Conservation (phyloP, 2,329 filamentous ascomycete species). For the Didymella exigua region DNA sequence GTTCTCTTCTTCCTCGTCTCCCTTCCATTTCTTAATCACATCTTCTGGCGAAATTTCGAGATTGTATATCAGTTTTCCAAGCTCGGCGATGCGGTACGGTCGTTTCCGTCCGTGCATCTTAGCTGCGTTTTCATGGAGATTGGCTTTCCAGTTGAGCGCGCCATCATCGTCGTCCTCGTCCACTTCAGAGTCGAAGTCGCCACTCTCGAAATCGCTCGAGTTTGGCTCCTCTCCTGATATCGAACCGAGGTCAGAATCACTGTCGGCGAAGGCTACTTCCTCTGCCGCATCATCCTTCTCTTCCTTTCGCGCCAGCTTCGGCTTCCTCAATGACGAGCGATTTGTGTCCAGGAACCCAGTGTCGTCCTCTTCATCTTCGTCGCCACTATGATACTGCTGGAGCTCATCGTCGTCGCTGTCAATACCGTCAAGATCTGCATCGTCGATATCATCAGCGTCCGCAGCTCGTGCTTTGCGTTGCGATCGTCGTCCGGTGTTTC, state of each 20-base stretch:
- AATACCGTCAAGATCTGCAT: slow-evolving; percentile 55
- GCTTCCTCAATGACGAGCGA: slow-evolving; percentile 48
- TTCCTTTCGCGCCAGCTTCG: slow-evolving; percentile 37
- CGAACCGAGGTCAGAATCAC: slow-evolving; percentile 93
- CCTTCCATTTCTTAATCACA: slow-evolving; percentile 80
- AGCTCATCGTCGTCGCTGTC: slow-evolving; percentile 61
- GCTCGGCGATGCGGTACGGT: slow-evolving; percentile 77
- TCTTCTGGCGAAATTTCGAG: slow-evolving; percentile 74
- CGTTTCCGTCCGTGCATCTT: slow-evolving; percentile 71
- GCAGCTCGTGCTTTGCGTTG: slow-evolving; percentile 58
- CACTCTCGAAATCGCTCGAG: slow-evolving; percentile 46
- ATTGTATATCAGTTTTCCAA: slow-evolving; percentile 90
- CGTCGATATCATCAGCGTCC: slow-evolving; percentile 57
- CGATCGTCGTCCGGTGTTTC: slow-evolving; percentile 62
- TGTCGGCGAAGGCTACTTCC: slow-evolving; percentile 90
- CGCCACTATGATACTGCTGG: slow-evolving; percentile 53
- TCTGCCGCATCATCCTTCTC: slow-evolving; percentile 54
- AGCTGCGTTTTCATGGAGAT: slow-evolving; percentile 76
- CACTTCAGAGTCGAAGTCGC: slow-evolving; percentile 61
- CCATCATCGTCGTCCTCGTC: slow-evolving; percentile 71
- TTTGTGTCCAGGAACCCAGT: slow-evolving; percentile 50
- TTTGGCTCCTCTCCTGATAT: slow-evolving; percentile 65
- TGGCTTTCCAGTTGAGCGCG: slow-evolving; percentile 83
- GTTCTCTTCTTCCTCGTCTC: slow-evolving; percentile 62
- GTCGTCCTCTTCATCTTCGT: slow-evolving; percentile 60